Evolutionary conservation across 2,329 filamentous ascomycete species (phyloP), one percentile per base, ranked within the genome.

Genomic region (Ophiognomonia clavigignenti-juglandacearum): DNA sequence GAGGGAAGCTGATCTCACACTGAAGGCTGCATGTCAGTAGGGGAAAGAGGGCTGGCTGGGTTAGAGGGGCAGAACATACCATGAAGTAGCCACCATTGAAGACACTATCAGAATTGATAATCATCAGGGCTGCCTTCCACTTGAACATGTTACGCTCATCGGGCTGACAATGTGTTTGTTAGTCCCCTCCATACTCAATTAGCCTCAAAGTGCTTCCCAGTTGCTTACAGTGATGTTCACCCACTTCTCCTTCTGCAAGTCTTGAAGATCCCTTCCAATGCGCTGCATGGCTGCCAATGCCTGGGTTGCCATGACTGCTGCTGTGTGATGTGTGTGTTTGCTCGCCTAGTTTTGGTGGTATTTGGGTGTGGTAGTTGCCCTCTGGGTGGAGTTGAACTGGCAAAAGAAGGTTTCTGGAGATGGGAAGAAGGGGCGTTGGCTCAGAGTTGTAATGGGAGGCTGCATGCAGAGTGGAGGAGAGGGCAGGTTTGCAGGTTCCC

Each of bases 11-110:
- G 84, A 98, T 93, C 59, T 86, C 83, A 45, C 88, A 88, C 74
- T 87, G 44, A n/a, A 44, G 11, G 4, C n/a, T 8, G 10, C 3
- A 35, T 38, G 11, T 16, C 16, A 18, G 44, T 35, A 42, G 23
- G 32, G 9, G 35, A 23, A 39, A 38, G 18, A 16, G 27, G 46
- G 14, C 20, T 13, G 32, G 31, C 13, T 37, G 41, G n/a, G 16
- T n/a, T 10, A n/a, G 6, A 23, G 14, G 41, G 31, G 13, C n/a
- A 16, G 34, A 8, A 50, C 66, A 59, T 47, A 78, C 78, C 68
- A 80, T 91, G 66, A 96, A 89, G 67, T 96, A 98, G 55, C 87
- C 93, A 51, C 91, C 91, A 59, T 96, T 85, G 74, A 95, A 97
- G 54, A 86, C 76, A 53, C 90, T 96, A 58, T 96, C 91, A 0